phyloP scores from a whole-genome alignment of 805 yeast species.

The Spathaspora passalidarum region DNA sequence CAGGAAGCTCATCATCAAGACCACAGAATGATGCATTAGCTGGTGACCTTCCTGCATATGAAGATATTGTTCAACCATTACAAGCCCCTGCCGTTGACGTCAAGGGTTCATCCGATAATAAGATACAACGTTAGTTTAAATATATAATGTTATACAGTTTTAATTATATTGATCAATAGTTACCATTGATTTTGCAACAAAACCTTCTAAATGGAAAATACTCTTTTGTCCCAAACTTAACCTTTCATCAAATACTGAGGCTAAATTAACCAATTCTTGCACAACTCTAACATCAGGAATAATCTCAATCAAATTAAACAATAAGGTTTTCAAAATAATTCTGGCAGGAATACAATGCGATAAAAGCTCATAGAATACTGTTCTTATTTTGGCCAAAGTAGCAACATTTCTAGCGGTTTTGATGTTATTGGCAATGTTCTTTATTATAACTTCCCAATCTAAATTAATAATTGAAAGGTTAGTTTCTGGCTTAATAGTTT shows the following conservation, averaged over 20 bases:
- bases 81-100: slow-evolving; percentile 3
- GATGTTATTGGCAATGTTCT: slow-evolving; percentile 59
- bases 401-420: slow-evolving; percentile 63
- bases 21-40: background rate
- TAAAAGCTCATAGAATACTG: slow-evolving; percentile 74
- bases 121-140: slow-evolving; percentile 23
- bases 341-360: slow-evolving; percentile 94
- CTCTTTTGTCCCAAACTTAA: slow-evolving; percentile 82
- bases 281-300: slow-evolving; percentile 25
- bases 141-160: slow-evolving; percentile 2
- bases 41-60: slow-evolving; percentile 9
- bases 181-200: slow-evolving; percentile 85
- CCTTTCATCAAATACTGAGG: slow-evolving; percentile 79
- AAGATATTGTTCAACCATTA: slow-evolving; percentile 19
- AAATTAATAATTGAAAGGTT: slow-evolving; percentile 53
- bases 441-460: slow-evolving; percentile 88
- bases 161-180: slow-evolving; percentile 45
- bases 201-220: slow-evolving; percentile 93
- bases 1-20: background rate
- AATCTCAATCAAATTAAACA: slow-evolving; percentile 42
- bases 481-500: slow-evolving; percentile 35
- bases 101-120: slow-evolving; percentile 24
- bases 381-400: slow-evolving; percentile 56
- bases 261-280: slow-evolving; percentile 51
- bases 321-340: slow-evolving; percentile 60